These are phyloP conservation scores for Leptographium galeiforme DNA, from an alignment of 2,329 filamentous ascomycete species.

Conservation along the genomic window DNA sequence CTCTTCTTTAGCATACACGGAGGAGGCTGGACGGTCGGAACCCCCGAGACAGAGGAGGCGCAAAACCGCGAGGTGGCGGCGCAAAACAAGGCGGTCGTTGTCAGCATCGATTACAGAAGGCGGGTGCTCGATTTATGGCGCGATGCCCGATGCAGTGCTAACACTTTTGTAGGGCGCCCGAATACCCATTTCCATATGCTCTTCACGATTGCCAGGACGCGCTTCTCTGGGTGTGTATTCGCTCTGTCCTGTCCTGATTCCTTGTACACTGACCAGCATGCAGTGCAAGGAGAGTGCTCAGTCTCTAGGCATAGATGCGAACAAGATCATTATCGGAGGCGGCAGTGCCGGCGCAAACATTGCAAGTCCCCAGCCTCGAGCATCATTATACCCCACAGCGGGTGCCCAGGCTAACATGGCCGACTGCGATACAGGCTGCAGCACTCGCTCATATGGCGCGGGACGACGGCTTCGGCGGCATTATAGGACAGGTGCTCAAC, in stretches of 20 bases:
- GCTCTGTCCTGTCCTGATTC: not conserved
- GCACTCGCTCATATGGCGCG: conserved; percentile 6
- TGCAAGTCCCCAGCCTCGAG: not conserved
- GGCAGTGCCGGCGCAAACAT: conserved; percentile 12
- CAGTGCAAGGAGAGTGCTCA: conserved; percentile 2
- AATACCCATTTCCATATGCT: conserved; percentile 10
- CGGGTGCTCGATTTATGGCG: not conserved
- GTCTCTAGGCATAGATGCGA: conserved; percentile 5
- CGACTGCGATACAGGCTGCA: conserved; percentile 1
- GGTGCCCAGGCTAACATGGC: too few species aligned
- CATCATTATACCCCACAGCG: too few species aligned
- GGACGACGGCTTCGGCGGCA: conserved; percentile 6
- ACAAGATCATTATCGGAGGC: conserved; percentile 8
- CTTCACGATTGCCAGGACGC: conserved; percentile 8
- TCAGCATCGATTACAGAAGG: conserved; percentile 10
- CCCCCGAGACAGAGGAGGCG: conserved; percentile 8
- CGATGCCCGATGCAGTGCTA: not conserved
- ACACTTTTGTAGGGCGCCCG: conserved; percentile 5
- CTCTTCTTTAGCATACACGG: conserved; percentile 6
- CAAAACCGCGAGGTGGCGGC: conserved; percentile 5
- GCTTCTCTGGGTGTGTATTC: conserved; percentile 6
- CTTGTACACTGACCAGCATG: not conserved
- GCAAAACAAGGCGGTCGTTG: conserved; percentile 4
- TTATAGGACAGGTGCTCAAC: conserved; percentile 11
- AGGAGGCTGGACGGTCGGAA: conserved; percentile 9